phyloP scores from a whole-genome alignment of 768 basidiomycete species.

The Phanerodontia chrysosporium region DNA sequence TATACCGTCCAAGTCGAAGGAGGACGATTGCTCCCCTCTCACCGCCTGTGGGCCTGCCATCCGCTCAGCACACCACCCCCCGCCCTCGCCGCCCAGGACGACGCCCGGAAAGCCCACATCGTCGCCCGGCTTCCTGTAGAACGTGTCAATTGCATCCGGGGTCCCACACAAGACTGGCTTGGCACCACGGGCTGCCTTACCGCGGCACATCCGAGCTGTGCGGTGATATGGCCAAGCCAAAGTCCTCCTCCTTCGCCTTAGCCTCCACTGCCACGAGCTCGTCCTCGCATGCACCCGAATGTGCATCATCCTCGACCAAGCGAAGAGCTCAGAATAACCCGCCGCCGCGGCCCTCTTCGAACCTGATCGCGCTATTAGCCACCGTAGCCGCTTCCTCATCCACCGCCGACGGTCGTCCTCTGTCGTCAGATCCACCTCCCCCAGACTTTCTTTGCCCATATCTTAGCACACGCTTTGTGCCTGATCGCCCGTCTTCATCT shows the following conservation, averaged over 20 bases:
- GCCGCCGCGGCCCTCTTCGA: constrained; percentile 38
- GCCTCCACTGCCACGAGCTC: constrained; percentile 14
- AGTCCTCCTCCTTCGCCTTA: constrained; percentile 4
- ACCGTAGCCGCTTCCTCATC: constrained; percentile 47
- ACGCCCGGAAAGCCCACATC: constrained; percentile 10
- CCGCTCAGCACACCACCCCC: constrained; percentile 3
- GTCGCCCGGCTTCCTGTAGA: constrained; percentile 2
- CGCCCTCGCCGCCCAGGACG: constrained; percentile 22
- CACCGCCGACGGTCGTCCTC: constrained; percentile 43
- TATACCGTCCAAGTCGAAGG: constrained; percentile 2
- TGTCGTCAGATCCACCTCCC: constrained; percentile 31
- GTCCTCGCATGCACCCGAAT: constrained; percentile 11
- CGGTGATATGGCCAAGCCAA: constrained; percentile 27
- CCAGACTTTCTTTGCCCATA: constrained; percentile 60
- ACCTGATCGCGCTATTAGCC: constrained; percentile 53
- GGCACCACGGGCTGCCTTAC: constrained; percentile 7
- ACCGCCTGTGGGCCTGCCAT: background rate
- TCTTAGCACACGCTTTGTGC: constrained; percentile 10
- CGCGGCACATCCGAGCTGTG: constrained; percentile 10
- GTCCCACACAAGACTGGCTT: constrained; percentile 10
- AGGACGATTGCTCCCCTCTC: background rate
- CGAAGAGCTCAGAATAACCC: background rate
- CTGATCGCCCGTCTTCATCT: constrained; percentile 9
- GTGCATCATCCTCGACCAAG: background rate
- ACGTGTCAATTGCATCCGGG: background rate